These are phyloP conservation scores for Niveomyces coronatus DNA, from an alignment of 2,329 filamentous ascomycete species.

Conservation along the genomic window DNA sequence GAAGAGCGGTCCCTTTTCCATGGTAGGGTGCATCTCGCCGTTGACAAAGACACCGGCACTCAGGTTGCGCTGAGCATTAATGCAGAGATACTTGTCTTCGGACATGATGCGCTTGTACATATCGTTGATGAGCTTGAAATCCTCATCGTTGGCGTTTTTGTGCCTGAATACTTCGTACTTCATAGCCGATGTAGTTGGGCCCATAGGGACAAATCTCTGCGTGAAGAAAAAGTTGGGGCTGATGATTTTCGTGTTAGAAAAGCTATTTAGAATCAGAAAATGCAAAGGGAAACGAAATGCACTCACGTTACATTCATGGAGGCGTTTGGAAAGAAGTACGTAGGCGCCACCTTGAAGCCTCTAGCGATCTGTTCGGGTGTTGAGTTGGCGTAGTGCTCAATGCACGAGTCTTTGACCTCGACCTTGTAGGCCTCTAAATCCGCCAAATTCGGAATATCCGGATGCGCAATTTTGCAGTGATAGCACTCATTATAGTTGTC, in stretches of 20 bases:
- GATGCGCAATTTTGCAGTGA: constrained; percentile 50
- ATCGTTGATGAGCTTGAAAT: constrained; percentile 45
- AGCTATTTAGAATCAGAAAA: neutral
- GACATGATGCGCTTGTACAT: constrained; percentile 55
- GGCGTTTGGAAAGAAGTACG: constrained; percentile 41
- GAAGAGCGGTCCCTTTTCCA: constrained; percentile 48
- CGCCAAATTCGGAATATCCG: constrained; percentile 45
- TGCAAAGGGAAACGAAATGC: neutral
- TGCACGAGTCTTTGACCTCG: constrained; percentile 35
- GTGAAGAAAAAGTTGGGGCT: constrained; percentile 55
- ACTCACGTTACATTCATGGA: constrained; percentile 41
- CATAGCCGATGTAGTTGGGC: constrained; percentile 42
- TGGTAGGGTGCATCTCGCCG: constrained; percentile 50
- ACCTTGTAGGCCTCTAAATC: constrained; percentile 46
- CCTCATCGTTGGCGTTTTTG: constrained; percentile 46
- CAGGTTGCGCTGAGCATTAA: constrained; percentile 48
- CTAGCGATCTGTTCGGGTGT: constrained; percentile 36
- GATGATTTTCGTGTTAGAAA: constrained; percentile 6
- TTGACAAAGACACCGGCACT: constrained; percentile 51
- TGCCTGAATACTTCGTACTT: constrained; percentile 54
- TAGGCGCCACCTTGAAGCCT: constrained; percentile 35
- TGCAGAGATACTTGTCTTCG: constrained; percentile 54
- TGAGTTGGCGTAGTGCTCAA: constrained; percentile 39
- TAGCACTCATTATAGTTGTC: constrained; percentile 61
- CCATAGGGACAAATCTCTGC: constrained; percentile 48